A percentile compares a stretch with the other conserved stretches of the same genome.
Conservation (phyloP, 306 rosid species). For the Leucaena leucocephala region DNA sequence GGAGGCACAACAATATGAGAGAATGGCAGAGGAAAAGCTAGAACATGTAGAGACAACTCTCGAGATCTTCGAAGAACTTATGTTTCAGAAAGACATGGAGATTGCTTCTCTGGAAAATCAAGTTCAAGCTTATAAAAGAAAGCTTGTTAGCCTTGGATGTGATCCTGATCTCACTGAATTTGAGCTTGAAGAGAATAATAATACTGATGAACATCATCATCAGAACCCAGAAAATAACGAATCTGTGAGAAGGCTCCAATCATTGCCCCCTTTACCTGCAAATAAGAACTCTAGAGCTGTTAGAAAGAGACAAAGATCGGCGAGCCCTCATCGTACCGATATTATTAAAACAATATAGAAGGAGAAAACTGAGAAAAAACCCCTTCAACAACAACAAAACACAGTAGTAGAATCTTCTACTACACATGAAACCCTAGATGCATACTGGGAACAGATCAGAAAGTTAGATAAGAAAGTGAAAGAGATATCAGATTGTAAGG, state of each 20-base stretch:
- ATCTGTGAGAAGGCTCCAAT: conserved; percentile 57
- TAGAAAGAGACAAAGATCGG: conserved; percentile 53
- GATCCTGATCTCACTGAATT: conserved; percentile 61
- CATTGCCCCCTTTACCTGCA: conserved; percentile 65
- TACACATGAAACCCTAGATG: conserved; percentile 43
- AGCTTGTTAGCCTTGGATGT: conserved; percentile 59
- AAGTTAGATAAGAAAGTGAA: conserved; percentile 70
- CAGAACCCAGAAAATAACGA: conserved; percentile 3
- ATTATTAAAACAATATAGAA: conserved; percentile 33
- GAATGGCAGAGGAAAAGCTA: conserved; percentile 88
- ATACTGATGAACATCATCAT: conserved; percentile 35
- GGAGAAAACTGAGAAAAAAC: conserved; percentile 38
- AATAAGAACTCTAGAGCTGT: conserved; percentile 14
- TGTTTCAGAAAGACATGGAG: conserved; percentile 86
- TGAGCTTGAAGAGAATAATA: conserved; percentile 49
- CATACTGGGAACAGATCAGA: conserved; percentile 66
- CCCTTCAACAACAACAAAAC: conserved; percentile 21
- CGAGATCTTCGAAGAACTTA: conserved; percentile 67
- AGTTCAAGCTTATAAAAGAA: conserved; percentile 68
- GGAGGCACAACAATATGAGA: conserved; percentile 88
- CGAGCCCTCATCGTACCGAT: conserved; percentile 38
- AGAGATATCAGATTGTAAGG: conserved; percentile 64
- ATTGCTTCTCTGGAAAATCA: conserved; percentile 78
- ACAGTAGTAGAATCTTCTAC: conserved; percentile 4
- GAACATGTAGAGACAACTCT: conserved; percentile 76